Evolutionary conservation across 257 asterid genomes (phyloP).

Genomic region (Solanum habrochaites): DNA sequence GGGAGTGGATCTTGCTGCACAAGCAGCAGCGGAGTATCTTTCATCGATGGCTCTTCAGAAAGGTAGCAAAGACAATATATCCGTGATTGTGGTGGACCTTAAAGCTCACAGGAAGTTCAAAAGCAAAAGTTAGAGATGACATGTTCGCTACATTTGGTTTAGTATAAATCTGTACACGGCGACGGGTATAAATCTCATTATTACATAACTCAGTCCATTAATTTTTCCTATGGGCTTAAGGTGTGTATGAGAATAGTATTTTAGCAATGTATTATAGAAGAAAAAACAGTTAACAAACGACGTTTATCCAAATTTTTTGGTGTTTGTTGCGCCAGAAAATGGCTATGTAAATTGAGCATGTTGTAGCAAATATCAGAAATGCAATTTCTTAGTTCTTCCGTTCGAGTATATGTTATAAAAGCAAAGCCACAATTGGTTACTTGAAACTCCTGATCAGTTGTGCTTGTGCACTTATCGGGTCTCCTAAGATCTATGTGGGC

Average conservation of each 20-base stretch:
- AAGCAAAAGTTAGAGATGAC: constrained; percentile 35
- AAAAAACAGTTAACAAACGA: constrained; percentile 4
- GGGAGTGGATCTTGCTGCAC: constrained; percentile 74
- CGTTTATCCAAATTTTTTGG: constrained; percentile 14
- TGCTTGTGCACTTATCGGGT: background rate
- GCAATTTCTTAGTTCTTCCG: background rate
- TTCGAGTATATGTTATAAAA: background rate
- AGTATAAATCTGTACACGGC: constrained; percentile 13
- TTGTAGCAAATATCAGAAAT: constrained; percentile 4
- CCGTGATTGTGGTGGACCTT: constrained; percentile 67
- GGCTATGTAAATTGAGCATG: constrained; percentile 21
- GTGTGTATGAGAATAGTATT: constrained; percentile 36
- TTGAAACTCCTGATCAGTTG: background rate
- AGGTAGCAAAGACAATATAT: constrained; percentile 69
- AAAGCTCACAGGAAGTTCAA: constrained; percentile 66
- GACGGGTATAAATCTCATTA: constrained; percentile 13
- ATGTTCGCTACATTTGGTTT: background rate
- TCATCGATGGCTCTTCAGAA: constrained; percentile 52
- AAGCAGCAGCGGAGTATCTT: constrained; percentile 76
- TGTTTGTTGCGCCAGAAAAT: background rate
- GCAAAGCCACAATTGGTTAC: background rate
- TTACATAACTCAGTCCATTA: constrained; percentile 40
- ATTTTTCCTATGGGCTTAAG: constrained; percentile 55
- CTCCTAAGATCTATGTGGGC: background rate
- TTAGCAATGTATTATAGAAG: constrained; percentile 25